phyloP scores from a whole-genome alignment of 306 rosid genomes.

The Senna siamea region DNA sequence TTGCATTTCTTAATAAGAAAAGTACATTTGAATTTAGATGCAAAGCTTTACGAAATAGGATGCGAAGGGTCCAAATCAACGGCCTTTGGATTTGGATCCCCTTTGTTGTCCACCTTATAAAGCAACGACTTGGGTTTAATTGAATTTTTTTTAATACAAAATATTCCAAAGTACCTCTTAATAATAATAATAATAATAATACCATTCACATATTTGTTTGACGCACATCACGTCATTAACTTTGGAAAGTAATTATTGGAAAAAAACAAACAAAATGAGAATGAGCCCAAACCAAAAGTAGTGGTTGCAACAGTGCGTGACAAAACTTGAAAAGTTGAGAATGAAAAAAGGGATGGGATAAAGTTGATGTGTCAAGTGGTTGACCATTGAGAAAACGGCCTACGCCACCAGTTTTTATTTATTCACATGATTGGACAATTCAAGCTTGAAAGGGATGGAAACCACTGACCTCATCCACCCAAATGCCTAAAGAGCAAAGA shows the following conservation, averaged over 20 bases:
- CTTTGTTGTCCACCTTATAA: background rate
- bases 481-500: background rate
- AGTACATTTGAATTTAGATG: background rate
- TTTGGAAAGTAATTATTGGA: background rate
- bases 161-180: background rate
- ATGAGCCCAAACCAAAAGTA: background rate
- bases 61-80: background rate
- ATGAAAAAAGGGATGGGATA: background rate
- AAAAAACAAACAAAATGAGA: background rate
- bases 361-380: conserved; percentile 18
- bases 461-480: conserved; percentile 7
- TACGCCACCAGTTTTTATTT: background rate
- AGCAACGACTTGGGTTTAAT: background rate
- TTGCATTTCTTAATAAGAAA: background rate
- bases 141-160: background rate
- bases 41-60: background rate
- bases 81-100: background rate
- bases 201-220: background rate
- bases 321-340: background rate
- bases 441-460: conserved; percentile 31
- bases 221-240: background rate
- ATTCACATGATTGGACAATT: conserved; percentile 20
- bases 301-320: background rate
- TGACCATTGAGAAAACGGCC: conserved; percentile 21
- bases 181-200: background rate